Base-by-base conservation (phyloP, 805 yeast genomes). In the Dipodascopsis uninucleata region DNA sequence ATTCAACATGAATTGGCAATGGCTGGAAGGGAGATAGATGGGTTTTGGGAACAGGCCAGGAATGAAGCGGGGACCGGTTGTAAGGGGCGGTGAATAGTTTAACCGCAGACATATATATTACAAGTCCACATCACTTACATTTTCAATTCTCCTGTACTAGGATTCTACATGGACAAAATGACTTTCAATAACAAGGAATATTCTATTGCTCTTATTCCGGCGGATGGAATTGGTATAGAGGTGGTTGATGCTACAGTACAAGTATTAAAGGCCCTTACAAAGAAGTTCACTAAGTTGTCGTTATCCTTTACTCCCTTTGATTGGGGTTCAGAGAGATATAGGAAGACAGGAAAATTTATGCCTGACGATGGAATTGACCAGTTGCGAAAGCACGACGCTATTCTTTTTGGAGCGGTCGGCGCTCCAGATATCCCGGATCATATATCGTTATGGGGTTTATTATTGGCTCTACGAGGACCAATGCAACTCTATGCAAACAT, bases 221-320 rank as follows among this genome's bases (percentile, higher is more conserved):
- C 47, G 33, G 55, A 51, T 33, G 55, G 55, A 22, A 51, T 51
- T n/a, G 55, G 55, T 14, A 43, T 39, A 17, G 55, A 51, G 35
- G 55, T 51, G 23, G 41, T 45, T 9, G 50, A 18, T 7, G 26
- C 55, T 6, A 47, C 55, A 10, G 43, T 51, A 7, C 38, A 32
- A 10, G 55, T 51, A 9, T 47, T 51, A 12, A 14, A 31, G 2
- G 50, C 45, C 4, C 28, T 36, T 28, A 39, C 34, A 8, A 12
- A 10, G 26, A n/a, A 22, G 12, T 17, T 33, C 34, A 29, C 28
- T 6, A 21, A 21, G 28, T 48, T 51, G 33, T 14, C 26, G 29
- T 41, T 51, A 20, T 31, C 36, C 9, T 47, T 44, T 34, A 23
- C 21, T n/a, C 32, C 31, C 16, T 38, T 37, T 26, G 54, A 47